Conservation (phyloP, 352 stramenopile species). For the Thraustochytrium striatum region DNA sequence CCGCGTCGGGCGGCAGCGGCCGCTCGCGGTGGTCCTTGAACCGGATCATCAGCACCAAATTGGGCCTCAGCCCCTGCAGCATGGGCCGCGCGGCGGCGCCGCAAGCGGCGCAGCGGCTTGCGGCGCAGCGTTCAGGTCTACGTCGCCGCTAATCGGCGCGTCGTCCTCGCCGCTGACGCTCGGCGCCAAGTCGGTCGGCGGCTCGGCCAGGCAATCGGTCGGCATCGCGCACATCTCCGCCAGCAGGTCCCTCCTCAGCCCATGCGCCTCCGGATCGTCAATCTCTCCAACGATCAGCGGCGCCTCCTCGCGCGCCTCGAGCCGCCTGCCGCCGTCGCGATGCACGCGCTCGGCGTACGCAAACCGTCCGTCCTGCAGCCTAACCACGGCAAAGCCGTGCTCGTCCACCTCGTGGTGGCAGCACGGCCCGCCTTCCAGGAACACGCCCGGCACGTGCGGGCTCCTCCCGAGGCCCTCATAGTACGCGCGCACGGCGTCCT, state of each 20-base stretch:
- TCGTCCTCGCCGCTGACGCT: background rate
- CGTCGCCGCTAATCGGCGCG: background rate
- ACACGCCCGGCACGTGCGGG: no score
- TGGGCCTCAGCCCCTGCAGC: background rate
- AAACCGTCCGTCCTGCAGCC: background rate
- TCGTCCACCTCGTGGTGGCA: no score
- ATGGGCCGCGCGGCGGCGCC: background rate
- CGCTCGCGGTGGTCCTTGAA: background rate
- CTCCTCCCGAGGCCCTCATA: no score
- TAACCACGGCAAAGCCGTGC: background rate
- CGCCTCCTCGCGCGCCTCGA: background rate
- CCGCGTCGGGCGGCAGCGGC: background rate
- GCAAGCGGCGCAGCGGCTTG: background rate
- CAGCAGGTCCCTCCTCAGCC: background rate
- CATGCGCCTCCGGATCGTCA: background rate
- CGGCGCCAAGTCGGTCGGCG: no score
- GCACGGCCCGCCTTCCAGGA: no score
- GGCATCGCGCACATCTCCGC: background rate
- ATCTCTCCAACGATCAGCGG: background rate
- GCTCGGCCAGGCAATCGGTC: no score
- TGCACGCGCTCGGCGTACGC: background rate
- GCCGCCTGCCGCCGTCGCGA: background rate
- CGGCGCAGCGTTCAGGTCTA: background rate
- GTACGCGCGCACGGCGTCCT: no score
- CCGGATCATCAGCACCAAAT: background rate